These are phyloP conservation scores for Pleurostoma richardsiae DNA, from an alignment of 2,329 filamentous ascomycete species.

Conservation along the genomic window DNA sequence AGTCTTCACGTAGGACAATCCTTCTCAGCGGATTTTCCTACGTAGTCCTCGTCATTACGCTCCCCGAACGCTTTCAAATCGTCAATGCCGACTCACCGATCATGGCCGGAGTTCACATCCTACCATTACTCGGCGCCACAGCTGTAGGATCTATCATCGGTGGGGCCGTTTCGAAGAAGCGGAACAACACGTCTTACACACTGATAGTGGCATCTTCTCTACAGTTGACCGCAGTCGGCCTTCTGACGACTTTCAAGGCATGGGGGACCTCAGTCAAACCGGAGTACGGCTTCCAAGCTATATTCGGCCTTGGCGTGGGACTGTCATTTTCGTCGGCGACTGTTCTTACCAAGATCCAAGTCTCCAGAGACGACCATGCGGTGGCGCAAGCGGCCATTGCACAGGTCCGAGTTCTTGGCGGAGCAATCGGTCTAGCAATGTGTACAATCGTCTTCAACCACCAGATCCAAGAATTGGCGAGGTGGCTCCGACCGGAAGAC, in stretches of 20 bases:
- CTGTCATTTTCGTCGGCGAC: slow-evolving; percentile 52
- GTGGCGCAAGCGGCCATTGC: slow-evolving; percentile 56
- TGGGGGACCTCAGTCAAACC: slow-evolving; percentile 24
- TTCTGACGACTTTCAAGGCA: slow-evolving; percentile 39
- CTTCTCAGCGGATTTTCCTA: slow-evolving; percentile 54
- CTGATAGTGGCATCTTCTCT: slow-evolving; percentile 43
- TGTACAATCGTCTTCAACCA: slow-evolving; percentile 55
- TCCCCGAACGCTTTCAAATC: slow-evolving; percentile 58
- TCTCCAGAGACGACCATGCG: slow-evolving; percentile 43
- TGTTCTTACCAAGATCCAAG: slow-evolving; percentile 51
- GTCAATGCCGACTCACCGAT: slow-evolving; percentile 48
- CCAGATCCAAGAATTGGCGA: slow-evolving; percentile 24
- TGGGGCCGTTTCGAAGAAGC: slow-evolving; percentile 46
- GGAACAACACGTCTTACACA: slow-evolving; percentile 48
- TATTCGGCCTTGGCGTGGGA: slow-evolving; percentile 56
- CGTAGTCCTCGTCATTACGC: slow-evolving; percentile 50
- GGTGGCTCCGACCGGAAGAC: slow-evolving; percentile 25
- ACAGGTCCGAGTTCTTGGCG: slow-evolving; percentile 55
- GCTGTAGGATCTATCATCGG: slow-evolving; percentile 52
- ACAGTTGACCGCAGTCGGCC: slow-evolving; percentile 45
- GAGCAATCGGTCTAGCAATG: slow-evolving; percentile 51
- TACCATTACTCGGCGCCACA: slow-evolving; percentile 53
- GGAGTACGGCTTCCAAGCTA: slow-evolving; percentile 49
- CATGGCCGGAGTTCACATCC: slow-evolving; percentile 49
- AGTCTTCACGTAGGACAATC: slow-evolving; percentile 36